These are phyloP conservation scores for Diospyros kaki DNA, from an alignment of 148 eudicot species.

Conservation along the genomic window DNA sequence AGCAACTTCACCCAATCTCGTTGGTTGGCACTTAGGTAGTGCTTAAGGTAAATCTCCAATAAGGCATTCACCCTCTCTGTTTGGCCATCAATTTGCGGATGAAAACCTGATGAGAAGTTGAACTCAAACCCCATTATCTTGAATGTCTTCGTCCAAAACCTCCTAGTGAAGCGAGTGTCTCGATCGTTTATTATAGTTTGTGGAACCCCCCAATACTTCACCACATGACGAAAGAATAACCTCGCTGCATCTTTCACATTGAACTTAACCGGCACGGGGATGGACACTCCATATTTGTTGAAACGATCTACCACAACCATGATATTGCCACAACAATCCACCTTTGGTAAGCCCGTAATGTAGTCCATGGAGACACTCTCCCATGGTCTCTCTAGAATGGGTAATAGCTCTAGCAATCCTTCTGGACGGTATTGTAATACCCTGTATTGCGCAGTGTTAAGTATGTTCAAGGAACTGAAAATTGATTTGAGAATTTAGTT, in stretches of 20 bases:
- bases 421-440: no score
- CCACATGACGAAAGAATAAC: not conserved
- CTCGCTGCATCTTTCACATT: not conserved
- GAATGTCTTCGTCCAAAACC: constrained; percentile 12
- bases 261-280: not conserved
- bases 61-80: constrained; percentile 3
- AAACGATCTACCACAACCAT: constrained; percentile 2
- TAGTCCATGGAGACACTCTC: not conserved
- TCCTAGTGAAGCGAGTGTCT: constrained; percentile 6
- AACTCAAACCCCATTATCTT: not conserved
- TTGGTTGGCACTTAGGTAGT: constrained; percentile 15
- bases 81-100: constrained; percentile 9
- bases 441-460: no score
- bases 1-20: constrained; percentile 8
- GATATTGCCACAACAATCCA: not conserved
- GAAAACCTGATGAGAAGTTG: constrained; percentile 2
- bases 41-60: not conserved
- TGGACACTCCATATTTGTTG: not conserved
- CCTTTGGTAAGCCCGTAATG: not conserved
- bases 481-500: no score
- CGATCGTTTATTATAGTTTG: not conserved
- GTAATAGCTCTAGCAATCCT: no score
- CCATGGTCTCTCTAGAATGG: no score
- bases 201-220: constrained; percentile 9
- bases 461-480: no score